Percentiles rank a stretch among this genome's conserved stretches.
These are phyloP conservation scores for Lentinula detonsa DNA, from an alignment of 768 basidiomycete species.

Conservation along the genomic window DNA sequence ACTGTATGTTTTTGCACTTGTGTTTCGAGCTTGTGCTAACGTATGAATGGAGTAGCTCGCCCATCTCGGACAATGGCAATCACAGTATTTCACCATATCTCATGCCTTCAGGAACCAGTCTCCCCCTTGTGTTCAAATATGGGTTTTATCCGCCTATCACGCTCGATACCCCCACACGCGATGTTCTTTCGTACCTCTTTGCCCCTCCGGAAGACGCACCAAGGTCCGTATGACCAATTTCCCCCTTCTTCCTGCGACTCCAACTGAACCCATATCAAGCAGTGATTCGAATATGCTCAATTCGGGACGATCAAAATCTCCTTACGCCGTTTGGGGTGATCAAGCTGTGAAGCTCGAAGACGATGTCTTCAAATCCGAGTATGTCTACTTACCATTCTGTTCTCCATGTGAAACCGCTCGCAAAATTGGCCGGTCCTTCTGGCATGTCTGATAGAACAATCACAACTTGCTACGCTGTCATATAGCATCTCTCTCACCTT, in stretches of 20 bases:
- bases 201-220: slow-evolving; percentile 57
- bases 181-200: slow-evolving; percentile 68
- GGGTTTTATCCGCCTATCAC: slow-evolving; percentile 49
- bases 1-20: slow-evolving; percentile 23
- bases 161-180: slow-evolving; percentile 55
- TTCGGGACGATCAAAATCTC: slow-evolving; percentile 30
- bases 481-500: slow-evolving; percentile 14
- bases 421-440: slow-evolving; percentile 18
- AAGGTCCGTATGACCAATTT: slow-evolving; percentile 28
- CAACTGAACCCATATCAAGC: neutral
- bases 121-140: slow-evolving; percentile 40
- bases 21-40: slow-evolving; percentile 10
- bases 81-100: slow-evolving; percentile 13
- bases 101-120: slow-evolving; percentile 12
- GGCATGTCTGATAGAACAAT: slow-evolving; percentile 15
- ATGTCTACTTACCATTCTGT: slow-evolving; percentile 31
- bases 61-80: slow-evolving; percentile 22
- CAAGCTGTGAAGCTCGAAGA: slow-evolving; percentile 65
- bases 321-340: slow-evolving; percentile 72
- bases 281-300: slow-evolving; percentile 35
- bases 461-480: slow-evolving; percentile 8
- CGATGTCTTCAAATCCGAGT: slow-evolving; percentile 79
- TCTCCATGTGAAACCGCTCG: slow-evolving; percentile 24
- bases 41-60: slow-evolving; percentile 11
- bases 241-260: neutral